These are phyloP conservation scores for Diaporthe batatas DNA, from an alignment of 2,329 filamentous ascomycete species.

Conservation along the genomic window DNA sequence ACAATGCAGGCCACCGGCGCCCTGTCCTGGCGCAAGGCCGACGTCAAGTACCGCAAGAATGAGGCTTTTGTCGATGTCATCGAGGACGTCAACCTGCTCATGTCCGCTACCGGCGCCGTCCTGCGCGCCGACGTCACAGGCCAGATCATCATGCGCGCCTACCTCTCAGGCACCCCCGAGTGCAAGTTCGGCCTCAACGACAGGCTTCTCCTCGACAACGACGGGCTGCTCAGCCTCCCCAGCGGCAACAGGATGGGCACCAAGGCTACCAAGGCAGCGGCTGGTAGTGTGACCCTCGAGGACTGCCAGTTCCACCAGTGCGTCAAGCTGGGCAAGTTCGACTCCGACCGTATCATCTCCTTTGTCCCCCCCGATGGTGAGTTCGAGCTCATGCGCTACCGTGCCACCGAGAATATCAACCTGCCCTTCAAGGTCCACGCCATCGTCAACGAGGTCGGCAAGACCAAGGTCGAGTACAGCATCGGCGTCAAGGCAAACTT, in stretches of 20 bases:
- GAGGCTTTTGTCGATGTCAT: slow-evolving; percentile 99
- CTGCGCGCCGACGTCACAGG: slow-evolving; percentile 96
- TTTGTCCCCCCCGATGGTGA: slow-evolving; percentile 98
- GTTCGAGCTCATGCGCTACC: slow-evolving; percentile 98
- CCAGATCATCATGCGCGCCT: slow-evolving; percentile 98
- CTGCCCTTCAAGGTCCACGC: slow-evolving; percentile 98
- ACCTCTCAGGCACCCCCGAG: slow-evolving; percentile 94
- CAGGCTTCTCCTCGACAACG: slow-evolving; percentile 87
- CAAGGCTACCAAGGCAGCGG: slow-evolving; percentile 94
- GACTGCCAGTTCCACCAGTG: slow-evolving; percentile 99
- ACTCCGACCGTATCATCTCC: slow-evolving; percentile 95
- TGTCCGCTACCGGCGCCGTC: slow-evolving; percentile 97
- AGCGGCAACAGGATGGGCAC: slow-evolving; percentile 83
- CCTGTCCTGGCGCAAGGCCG: slow-evolving; percentile 94
- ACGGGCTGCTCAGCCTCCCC: slow-evolving; percentile 74
- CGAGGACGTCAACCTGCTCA: slow-evolving; percentile 97
- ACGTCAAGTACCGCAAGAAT: slow-evolving; percentile 99
- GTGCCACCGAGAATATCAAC: slow-evolving; percentile 98
- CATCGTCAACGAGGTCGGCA: slow-evolving; percentile 97
- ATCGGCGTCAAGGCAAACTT: slow-evolving; percentile 98
- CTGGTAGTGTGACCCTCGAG: slow-evolving; percentile 94
- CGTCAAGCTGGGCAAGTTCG: slow-evolving; percentile 96
- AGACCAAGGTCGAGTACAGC: slow-evolving; percentile 98
- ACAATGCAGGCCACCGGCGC: slow-evolving; percentile 99
- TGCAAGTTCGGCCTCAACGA: slow-evolving; percentile 99